A percentile compares a stretch with the other conserved stretches of the same genome.
phyloP scores from a whole-genome alignment of 2,329 filamentous ascomycete species.

The Colletotrichum endophyticum region DNA sequence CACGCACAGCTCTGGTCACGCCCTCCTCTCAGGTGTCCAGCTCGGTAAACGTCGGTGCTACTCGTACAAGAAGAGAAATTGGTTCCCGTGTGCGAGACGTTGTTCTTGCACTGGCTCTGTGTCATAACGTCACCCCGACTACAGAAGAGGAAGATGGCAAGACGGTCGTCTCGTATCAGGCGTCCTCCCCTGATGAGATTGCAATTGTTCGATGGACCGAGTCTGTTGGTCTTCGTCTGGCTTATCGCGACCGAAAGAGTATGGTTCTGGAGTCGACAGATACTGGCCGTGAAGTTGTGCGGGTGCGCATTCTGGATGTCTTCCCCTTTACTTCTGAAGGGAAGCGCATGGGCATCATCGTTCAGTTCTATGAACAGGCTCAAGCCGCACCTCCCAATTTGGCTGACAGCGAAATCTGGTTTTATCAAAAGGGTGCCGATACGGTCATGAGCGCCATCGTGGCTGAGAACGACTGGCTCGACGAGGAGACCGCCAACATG shows the following conservation, averaged over 20 bases:
- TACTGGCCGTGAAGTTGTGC: slow-evolving; percentile 76
- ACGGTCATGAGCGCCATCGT: slow-evolving; percentile 98
- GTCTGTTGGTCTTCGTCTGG: slow-evolving; percentile 83
- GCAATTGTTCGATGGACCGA: slow-evolving; percentile 97
- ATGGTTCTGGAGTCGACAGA: slow-evolving; percentile 83
- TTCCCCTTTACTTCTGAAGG: slow-evolving; percentile 98
- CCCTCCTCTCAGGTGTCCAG: slow-evolving; percentile 74
- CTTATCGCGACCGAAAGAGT: slow-evolving; percentile 83
- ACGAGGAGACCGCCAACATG: slow-evolving; percentile 99
- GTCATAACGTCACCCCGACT: slow-evolving; percentile 96
- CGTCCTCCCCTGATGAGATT: slow-evolving; percentile 96
- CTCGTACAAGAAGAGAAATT: slow-evolving; percentile 89
- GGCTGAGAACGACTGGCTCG: slow-evolving; percentile 95
- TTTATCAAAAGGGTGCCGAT: slow-evolving; percentile 97
- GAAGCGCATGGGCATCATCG: slow-evolving; percentile 97
- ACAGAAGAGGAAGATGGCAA: slow-evolving; percentile 82
- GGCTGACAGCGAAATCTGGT: slow-evolving; percentile 85
- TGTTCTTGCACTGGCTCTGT: slow-evolving; percentile 88
- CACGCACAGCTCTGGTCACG: slow-evolving; percentile 66
- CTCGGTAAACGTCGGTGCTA: slow-evolving; percentile 67
- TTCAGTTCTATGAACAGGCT: slow-evolving; percentile 75
- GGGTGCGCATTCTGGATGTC: slow-evolving; percentile 87
- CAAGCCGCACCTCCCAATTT: slow-evolving; percentile 52
- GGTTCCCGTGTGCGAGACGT: slow-evolving; percentile 92
- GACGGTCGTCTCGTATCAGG: slow-evolving; percentile 85